Evolutionary conservation across 2,329 filamentous ascomycete species (phyloP), one percentile per base, ranked within the genome.

Genomic region (Fusarium sp.): DNA sequence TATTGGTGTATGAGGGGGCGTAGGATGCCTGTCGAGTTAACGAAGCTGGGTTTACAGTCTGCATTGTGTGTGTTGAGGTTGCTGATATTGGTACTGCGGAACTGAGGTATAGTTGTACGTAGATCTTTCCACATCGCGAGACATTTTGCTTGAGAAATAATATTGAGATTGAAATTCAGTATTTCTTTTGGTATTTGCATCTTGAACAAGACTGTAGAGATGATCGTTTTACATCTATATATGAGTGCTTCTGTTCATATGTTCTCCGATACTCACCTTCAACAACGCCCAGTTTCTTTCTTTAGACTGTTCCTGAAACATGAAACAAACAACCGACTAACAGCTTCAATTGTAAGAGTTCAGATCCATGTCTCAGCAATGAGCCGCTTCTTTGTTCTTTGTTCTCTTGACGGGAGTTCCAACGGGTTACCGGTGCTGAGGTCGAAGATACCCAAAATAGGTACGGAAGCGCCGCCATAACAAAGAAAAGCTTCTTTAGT

Each of bases 331-430:
- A 18, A 0, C 2, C 4, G 38, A 23, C 10, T 16, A 19, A n/a
- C 14, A 37, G 8, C 12, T 18, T 5, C 10, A 37, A 4, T 15
- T 10, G 10, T 10, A 31, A 19, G 14, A 16, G 5, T 29, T 18
- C 14, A 41, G 10, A 23, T 18, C 10, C 31, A 11, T 16, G 39
- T 59, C 35, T 64, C 51, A 48, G 45, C 38, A 23, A 29, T 12
- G 31, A 16, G n/a, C 23, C 9, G 19, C 29, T 42, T 46, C 57
- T 70, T 72, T 66, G 49, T 71, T 67, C 70, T 70, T 73, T 73
- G 70, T 70, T 63, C 56, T 46, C 29, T 51, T 37, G 39, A 42
- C 27, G 60, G 35, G 31, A 57, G 27, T 31, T 5, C 19, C 11
- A 21, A 27, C 39, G 31, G 16, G 33, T 37, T 21, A 37, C 8